A percentile compares a stretch with the other conserved stretches of the same genome.
Evolutionary conservation across 108 stramenopile genomes (phyloP).

Genomic region (Pseudonitzschia pungens): DNA sequence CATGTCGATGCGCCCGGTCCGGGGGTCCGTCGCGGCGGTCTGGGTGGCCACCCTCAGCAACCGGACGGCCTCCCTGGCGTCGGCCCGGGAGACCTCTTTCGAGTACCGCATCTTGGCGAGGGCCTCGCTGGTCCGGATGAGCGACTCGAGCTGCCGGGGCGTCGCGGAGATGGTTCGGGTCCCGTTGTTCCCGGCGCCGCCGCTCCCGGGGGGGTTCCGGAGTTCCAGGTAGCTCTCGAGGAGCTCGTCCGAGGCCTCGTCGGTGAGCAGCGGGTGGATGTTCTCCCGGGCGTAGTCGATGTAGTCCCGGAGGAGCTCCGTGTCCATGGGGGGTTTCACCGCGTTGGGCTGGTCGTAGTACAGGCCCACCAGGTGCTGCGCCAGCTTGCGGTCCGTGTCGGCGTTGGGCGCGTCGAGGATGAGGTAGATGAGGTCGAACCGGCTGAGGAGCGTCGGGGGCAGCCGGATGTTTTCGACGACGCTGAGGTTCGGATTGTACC

Average conservation of each 20-base stretch:
- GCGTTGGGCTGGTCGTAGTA: conserved; percentile 85
- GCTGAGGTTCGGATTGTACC: conserved; percentile 95
- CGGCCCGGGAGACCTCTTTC: conserved; percentile 63
- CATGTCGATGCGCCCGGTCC: conserved; percentile 98
- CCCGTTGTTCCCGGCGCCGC: conserved; percentile 59
- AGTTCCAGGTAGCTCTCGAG: conserved; percentile 92
- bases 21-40: conserved; percentile 91
- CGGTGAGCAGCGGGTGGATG: conserved; percentile 84
- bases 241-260: conserved; percentile 86
- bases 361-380: conserved; percentile 88
- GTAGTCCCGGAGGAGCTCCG: conserved; percentile 87
- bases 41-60: conserved; percentile 97
- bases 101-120: conserved; percentile 90
- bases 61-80: conserved; percentile 93
- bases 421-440: conserved; percentile 99
- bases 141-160: conserved; percentile 96
- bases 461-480: conserved; percentile 99
- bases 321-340: conserved; percentile 77
- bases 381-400: conserved; percentile 86
- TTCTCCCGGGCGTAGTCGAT: conserved; percentile 90
- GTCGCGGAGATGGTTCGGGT: conserved; percentile 96
- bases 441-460: conserved; percentile 96
- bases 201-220: conserved; percentile 73
- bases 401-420: conserved; percentile 92
- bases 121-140: conserved; percentile 95